Evolutionary conservation across 129 eudicot genomes (phyloP).

Genomic region (Chrysanthemum seticuspe): DNA sequence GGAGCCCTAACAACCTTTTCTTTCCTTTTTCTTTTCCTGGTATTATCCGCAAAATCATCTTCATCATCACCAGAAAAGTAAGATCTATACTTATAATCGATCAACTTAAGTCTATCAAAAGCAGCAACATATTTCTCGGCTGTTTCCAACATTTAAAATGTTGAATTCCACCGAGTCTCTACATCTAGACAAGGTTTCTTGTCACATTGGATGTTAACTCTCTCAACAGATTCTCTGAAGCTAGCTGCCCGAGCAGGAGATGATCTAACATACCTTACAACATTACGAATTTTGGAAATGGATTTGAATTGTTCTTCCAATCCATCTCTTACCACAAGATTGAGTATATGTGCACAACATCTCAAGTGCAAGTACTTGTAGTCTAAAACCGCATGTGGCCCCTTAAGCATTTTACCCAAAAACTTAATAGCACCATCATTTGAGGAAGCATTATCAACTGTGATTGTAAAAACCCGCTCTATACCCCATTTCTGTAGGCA

Average conservation of each 20-base stretch:
- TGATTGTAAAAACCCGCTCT: not conserved
- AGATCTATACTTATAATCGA: too few relatives aligned
- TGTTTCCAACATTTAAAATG: conserved; percentile 4
- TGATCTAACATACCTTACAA: not conserved
- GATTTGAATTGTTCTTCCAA: conserved; percentile 3
- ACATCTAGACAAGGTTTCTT: not conserved
- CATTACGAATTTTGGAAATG: not conserved
- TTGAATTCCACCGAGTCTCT: conserved; percentile 3
- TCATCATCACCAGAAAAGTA: too few relatives aligned
- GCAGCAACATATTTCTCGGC: not conserved
- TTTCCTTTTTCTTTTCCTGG: too few relatives aligned
- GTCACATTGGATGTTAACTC: not conserved
- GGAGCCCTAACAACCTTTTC: too few relatives aligned
- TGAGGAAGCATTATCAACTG: not conserved
- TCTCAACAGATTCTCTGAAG: not conserved
- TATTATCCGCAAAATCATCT: too few relatives aligned
- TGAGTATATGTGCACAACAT: conserved; percentile 8
- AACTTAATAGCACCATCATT: not conserved
- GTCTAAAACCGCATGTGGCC: not conserved
- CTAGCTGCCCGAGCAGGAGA: not conserved
- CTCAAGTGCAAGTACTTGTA: not conserved
- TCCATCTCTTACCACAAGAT: not conserved
- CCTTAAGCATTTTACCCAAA: not conserved
- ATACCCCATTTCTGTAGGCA: conserved; percentile 5
- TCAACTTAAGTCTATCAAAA: not conserved